These are phyloP conservation scores for Puccinia hordei DNA, from an alignment of 1,284 basidiomycete species.

Conservation along the genomic window DNA sequence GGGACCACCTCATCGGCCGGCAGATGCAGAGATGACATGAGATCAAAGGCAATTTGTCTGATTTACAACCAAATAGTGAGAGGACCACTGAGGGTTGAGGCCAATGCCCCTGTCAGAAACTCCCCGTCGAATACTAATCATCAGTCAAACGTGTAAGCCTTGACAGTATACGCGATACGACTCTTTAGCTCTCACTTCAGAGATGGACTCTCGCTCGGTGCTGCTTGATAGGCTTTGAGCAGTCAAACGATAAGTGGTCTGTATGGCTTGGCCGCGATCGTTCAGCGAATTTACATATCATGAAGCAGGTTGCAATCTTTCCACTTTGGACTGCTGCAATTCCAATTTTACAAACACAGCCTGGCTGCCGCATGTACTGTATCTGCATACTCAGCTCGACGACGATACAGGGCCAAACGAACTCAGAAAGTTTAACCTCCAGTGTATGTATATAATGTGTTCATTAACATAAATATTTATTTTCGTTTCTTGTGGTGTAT, in stretches of 20 bases:
- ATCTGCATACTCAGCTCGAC: not conserved
- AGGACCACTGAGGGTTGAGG: not conserved
- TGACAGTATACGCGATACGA: too few relatives aligned
- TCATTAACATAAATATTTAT: too few relatives aligned
- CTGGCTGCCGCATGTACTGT: not conserved
- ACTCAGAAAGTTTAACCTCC: not conserved
- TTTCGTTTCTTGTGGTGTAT: not conserved
- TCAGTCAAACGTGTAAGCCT: too few relatives aligned
- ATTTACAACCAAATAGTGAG: not conserved
- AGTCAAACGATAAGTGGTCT: not conserved
- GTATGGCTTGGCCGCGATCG: not conserved
- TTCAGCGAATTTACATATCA: not conserved
- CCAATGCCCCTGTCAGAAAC: not conserved
- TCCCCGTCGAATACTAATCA: not conserved
- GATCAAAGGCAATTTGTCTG: slow-evolving; percentile 19
- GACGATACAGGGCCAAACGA: slow-evolving; percentile 7
- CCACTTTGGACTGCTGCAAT: not conserved
- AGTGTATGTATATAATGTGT: too few relatives aligned
- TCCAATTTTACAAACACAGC: slow-evolving; percentile 5
- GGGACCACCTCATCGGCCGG: not conserved
- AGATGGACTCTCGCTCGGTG: not conserved
- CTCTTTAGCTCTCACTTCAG: not conserved
- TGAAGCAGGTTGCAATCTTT: not conserved
- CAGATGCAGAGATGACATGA: not conserved
- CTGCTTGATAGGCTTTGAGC: not conserved